A percentile compares a stretch with the other conserved stretches of the same genome.
phyloP scores from a whole-genome alignment of 352 stramenopile species.

The Globisporangium rhizosaccharum region DNA sequence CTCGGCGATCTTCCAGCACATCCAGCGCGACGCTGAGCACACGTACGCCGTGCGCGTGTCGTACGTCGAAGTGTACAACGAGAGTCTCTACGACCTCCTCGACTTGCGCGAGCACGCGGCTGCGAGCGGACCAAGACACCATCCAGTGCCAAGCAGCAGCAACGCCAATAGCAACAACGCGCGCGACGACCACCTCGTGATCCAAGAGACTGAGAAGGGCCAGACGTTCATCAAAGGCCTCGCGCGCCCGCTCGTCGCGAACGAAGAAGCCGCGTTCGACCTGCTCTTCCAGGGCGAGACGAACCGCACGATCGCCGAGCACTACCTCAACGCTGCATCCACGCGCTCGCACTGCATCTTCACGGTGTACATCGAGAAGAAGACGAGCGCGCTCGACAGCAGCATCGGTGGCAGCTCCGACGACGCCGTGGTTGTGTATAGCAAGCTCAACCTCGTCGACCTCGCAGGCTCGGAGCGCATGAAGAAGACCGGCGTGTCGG shows the following conservation, averaged over 20 bases:
- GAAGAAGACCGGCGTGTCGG: slow-evolving; percentile 63
- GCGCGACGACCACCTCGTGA: slow-evolving; percentile 31
- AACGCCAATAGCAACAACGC: slow-evolving; percentile 13
- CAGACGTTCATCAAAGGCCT: slow-evolving; percentile 70
- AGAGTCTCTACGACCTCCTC: slow-evolving; percentile 85
- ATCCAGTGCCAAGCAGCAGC: slow-evolving; percentile 6
- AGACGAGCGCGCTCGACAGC: slow-evolving; percentile 19
- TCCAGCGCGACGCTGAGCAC: slow-evolving; percentile 41
- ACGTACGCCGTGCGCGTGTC: slow-evolving; percentile 55
- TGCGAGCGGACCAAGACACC: background rate
- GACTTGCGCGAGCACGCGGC: slow-evolving; percentile 16
- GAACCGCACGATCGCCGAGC: slow-evolving; percentile 72
- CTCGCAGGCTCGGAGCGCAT: slow-evolving; percentile 92
- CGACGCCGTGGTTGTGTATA: slow-evolving; percentile 35
- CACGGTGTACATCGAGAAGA: slow-evolving; percentile 66
- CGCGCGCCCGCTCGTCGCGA: slow-evolving; percentile 45
- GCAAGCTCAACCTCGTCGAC: slow-evolving; percentile 92
- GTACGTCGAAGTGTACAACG: slow-evolving; percentile 91
- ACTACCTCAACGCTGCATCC: slow-evolving; percentile 72
- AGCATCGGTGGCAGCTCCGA: background rate
- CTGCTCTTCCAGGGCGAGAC: slow-evolving; percentile 77
- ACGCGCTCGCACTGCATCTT: slow-evolving; percentile 81
- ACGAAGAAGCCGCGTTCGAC: slow-evolving; percentile 66
- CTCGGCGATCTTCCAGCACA: slow-evolving; percentile 46
- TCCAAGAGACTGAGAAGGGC: slow-evolving; percentile 55